Conservation (phyloP, 2,329 filamentous ascomycete genomes). For the Coniella lustricola region DNA sequence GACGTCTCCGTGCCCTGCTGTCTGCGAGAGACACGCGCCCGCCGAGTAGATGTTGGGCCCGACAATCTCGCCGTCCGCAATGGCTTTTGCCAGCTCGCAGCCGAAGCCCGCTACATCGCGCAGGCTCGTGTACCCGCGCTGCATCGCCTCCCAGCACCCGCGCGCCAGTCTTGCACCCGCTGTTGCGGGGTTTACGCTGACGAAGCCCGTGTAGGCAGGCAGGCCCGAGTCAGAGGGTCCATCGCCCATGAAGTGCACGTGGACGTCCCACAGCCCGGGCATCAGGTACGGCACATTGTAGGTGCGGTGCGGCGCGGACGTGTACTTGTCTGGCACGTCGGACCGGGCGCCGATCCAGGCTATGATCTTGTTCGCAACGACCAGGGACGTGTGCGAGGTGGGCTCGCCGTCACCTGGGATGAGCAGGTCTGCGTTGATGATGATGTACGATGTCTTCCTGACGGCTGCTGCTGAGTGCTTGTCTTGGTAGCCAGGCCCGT, state of each 20-base stretch:
- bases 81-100: slow-evolving; percentile 26
- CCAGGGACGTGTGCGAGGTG: slow-evolving; percentile 26
- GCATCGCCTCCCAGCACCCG: slow-evolving; percentile 31
- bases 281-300: slow-evolving; percentile 26
- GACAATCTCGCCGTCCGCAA: slow-evolving; percentile 26
- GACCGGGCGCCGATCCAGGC: slow-evolving; percentile 30
- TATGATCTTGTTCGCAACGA: slow-evolving; percentile 30
- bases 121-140: slow-evolving; percentile 31
- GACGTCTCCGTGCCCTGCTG: slow-evolving; percentile 29
- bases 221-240: slow-evolving; percentile 13
- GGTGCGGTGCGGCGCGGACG: slow-evolving; percentile 20
- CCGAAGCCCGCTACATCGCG: slow-evolving; percentile 28
- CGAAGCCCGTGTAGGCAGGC: slow-evolving; percentile 16
- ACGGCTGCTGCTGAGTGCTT: not conserved
- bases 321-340: slow-evolving; percentile 25
- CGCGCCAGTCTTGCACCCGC: slow-evolving; percentile 27
- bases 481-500: not conserved
- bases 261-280: slow-evolving; percentile 31
- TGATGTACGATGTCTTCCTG: slow-evolving; percentile 26
- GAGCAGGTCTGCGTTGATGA: slow-evolving; percentile 27
- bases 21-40: slow-evolving; percentile 28
- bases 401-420: slow-evolving; percentile 33
- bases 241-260: slow-evolving; percentile 26
- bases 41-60: slow-evolving; percentile 28
- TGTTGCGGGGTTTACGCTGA: slow-evolving; percentile 25